Base-by-base conservation (phyloP, 345 rosid species). In the Acer campestre region DNA sequence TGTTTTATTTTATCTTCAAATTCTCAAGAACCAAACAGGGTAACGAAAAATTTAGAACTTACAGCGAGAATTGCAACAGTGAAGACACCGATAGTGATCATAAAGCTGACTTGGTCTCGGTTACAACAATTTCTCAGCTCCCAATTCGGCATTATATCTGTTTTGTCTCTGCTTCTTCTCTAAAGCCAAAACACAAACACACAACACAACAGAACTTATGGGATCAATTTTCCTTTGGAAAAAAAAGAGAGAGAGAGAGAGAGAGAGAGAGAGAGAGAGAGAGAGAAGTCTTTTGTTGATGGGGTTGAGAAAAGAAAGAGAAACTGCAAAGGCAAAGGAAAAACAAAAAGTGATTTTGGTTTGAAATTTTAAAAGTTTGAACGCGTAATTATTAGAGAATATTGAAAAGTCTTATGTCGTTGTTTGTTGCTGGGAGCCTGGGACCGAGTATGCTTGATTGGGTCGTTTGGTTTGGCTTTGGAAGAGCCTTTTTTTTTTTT, bases 31-130 rank as follows among this genome's bases (percentile, higher is more conserved):
- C 22, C 69, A 77, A 80, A 72, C 31, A 77, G 70, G 71, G 51
- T 35, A 31, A 55, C 40, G 11, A 75, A 77, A 17, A 25, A 64
- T n/a, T n/a, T 42, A 68, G 46, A 76, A 82, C 89, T 73, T 81
- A 96, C 99, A 84, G 87, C 80, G 77, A 96, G 90, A 72, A 96
- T 94, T 76, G 87, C 97, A 74, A 96, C 84, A 74, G 95, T 92
- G 92, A 86, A 96, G 85, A 92, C 89, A 20, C 90, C 99, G 70
- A 90, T 86, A 67, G 90, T 88, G 66, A 85, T 82, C 27, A 96
- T 58, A 83, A 89, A 96, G 53, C 79, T 25, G 77, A 80, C 83
- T 78, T 96, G 99, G 81, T 91, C 89, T 25, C 85, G 83, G 76
- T 89, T 79, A 85, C 99, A 96, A 80, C 99, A 96, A 74, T 82